phyloP scores from a whole-genome alignment of 1,139 yeast species.

The Pneumocystis jirovecii region DNA sequence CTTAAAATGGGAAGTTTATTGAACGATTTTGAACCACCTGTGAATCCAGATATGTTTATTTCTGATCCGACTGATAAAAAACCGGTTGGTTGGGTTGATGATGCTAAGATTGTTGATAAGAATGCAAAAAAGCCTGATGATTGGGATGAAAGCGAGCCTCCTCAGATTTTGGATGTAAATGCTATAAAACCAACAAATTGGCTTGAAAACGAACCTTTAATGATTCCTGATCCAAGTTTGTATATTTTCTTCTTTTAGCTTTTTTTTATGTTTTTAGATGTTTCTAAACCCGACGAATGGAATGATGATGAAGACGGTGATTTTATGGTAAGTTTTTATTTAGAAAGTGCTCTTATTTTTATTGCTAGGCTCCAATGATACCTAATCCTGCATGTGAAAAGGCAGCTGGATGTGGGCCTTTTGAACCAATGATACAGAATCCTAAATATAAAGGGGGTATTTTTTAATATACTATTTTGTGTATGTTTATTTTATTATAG shows the following conservation, averaged over 20 bases:
- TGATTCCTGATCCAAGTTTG: conserved; percentile 44
- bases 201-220: conserved; percentile 49
- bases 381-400: conserved; percentile 56
- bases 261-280: conserved; percentile 20
- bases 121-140: conserved; percentile 53
- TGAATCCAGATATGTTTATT: conserved; percentile 49
- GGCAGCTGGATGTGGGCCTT: conserved; percentile 59
- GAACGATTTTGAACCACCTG: conserved; percentile 44
- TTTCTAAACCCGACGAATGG: conserved; percentile 60
- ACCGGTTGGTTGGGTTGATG: conserved; percentile 75
- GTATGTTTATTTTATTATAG: background rate
- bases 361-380: conserved; percentile 38
- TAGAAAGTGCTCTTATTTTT: background rate
- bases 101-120: conserved; percentile 51
- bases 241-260: background rate
- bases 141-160: conserved; percentile 60
- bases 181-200: conserved; percentile 61
- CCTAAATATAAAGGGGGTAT: conserved; percentile 50
- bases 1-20: conserved; percentile 55
- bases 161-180: conserved; percentile 47
- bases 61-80: conserved; percentile 46
- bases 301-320: conserved; percentile 78
- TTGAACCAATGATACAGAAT: conserved; percentile 56
- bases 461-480: background rate
- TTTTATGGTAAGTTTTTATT: conserved; percentile 31